A percentile compares a stretch with the other conserved stretches of the same genome.
phyloP scores from a whole-genome alignment of 306 rosid species.

The cucumber (Cucumis sativus) region DNA sequence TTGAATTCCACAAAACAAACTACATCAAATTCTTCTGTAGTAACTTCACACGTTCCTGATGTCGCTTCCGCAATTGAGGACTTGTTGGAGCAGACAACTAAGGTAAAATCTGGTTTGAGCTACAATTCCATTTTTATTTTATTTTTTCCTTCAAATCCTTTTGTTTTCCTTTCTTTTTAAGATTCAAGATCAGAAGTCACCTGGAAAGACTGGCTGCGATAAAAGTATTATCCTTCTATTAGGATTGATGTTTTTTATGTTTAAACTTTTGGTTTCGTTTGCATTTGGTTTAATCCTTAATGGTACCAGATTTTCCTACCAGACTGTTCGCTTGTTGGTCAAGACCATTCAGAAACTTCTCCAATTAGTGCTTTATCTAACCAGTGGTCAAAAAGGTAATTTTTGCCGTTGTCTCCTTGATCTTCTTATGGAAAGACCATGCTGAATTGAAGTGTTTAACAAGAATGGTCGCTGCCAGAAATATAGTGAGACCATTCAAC shows the following conservation, averaged over 20 bases:
- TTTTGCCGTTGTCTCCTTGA: too few relatives aligned
- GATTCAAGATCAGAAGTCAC: conserved; percentile 76
- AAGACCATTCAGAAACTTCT: conserved; percentile 42
- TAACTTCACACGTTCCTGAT: too few relatives aligned
- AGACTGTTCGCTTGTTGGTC: too few relatives aligned
- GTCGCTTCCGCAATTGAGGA: too few relatives aligned
- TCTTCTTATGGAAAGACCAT: not conserved
- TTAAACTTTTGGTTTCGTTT: too few relatives aligned
- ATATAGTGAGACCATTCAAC: not conserved
- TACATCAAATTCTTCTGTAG: too few relatives aligned
- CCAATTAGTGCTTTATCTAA: conserved; percentile 51
- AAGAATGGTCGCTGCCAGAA: not conserved
- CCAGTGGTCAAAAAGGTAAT: conserved; percentile 69
- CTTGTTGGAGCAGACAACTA: too few relatives aligned
- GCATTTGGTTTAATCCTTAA: too few relatives aligned
- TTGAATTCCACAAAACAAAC: too few relatives aligned
- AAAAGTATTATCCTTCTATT: conserved; percentile 74
- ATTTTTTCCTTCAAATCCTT: conserved; percentile 16
- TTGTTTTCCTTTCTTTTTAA: conserved; percentile 16
- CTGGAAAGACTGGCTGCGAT: conserved; percentile 34
- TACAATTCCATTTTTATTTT: conserved; percentile 14
- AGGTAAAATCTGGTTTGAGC: too few relatives aligned
- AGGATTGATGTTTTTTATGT: too few relatives aligned
- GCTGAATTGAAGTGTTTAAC: not conserved
- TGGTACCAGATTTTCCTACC: too few relatives aligned